Evolutionary conservation across 345 rosid species (phyloP).

Genomic region (Brassica nigra): DNA sequence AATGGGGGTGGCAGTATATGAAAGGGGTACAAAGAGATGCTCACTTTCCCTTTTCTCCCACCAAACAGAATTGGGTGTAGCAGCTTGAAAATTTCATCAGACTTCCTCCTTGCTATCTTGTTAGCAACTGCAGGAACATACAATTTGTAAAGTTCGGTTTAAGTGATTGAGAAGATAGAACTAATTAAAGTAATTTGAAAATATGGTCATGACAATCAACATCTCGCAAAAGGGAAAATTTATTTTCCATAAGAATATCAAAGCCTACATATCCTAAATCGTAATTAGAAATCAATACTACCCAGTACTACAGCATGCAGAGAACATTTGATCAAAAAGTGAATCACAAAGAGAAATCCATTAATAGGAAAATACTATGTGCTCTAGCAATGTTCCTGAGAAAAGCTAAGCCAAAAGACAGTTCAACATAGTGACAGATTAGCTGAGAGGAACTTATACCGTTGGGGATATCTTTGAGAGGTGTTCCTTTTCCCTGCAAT

Average conservation of each 20-base stretch:
- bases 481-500: conserved; percentile 83
- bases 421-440: conserved; percentile 1
- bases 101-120: conserved; percentile 77
- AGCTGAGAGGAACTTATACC: conserved; percentile 47
- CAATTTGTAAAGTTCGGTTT: neutral
- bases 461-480: conserved; percentile 89
- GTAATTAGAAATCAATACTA: neutral
- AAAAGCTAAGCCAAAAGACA: conserved; percentile 17
- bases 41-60: conserved; percentile 84
- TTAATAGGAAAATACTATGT: neutral
- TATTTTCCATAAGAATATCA: neutral
- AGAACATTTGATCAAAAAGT: neutral
- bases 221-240: neutral
- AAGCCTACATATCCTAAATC: neutral
- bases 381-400: neutral
- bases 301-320: neutral
- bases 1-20: conserved; percentile 7
- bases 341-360: neutral
- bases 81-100: conserved; percentile 70
- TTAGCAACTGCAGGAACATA: conserved; percentile 61
- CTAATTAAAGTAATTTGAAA: neutral
- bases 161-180: neutral
- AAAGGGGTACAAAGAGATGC: conserved; percentile 18
- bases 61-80: conserved; percentile 69
- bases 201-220: conserved; percentile 5